A percentile compares a stretch with the other conserved stretches of the same genome.
These are phyloP conservation scores for Parathielavia appendiculata DNA, from an alignment of 495 filamentous ascomycete genomes.

Conservation along the genomic window DNA sequence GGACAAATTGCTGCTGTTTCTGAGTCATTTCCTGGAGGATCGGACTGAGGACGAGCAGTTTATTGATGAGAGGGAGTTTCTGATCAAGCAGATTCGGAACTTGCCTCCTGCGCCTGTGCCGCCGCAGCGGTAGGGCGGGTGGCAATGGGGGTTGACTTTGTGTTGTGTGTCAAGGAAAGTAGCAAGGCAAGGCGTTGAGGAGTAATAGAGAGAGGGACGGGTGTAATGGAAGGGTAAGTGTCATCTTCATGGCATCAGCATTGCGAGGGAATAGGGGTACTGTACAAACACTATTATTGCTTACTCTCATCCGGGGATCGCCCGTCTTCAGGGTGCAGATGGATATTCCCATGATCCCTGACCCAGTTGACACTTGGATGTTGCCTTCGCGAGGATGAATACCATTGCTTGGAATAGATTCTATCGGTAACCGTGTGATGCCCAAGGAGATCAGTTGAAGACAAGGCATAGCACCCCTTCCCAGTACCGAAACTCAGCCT, in stretches of 20 bases:
- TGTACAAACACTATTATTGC: neutral
- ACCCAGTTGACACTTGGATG: too few relatives aligned
- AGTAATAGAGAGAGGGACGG: neutral
- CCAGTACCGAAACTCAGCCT: too few relatives aligned
- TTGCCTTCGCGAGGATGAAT: too few relatives aligned
- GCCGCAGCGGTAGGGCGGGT: conserved; percentile 23
- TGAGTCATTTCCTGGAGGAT: conserved; percentile 89
- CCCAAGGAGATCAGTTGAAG: too few relatives aligned
- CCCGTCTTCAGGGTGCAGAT: too few relatives aligned
- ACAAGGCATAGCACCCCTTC: too few relatives aligned
- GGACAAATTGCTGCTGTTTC: conserved; percentile 79
- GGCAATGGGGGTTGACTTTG: neutral
- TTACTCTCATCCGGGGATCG: neutral
- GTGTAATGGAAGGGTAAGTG: neutral
- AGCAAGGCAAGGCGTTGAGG: conserved; percentile 2
- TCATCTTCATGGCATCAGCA: conserved; percentile 1
- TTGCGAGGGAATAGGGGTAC: conserved; percentile 5
- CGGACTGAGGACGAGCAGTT: conserved; percentile 98
- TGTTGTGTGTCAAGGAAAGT: neutral
- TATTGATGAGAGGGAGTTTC: conserved; percentile 91
- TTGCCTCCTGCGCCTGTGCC: conserved; percentile 65
- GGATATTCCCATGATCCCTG: too few relatives aligned
- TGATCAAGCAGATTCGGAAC: conserved; percentile 88
- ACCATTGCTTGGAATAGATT: too few relatives aligned
- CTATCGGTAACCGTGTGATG: too few relatives aligned